These are phyloP conservation scores for Clonostachys sp. DNA, from an alignment of 2,329 filamentous ascomycete genomes.

Conservation along the genomic window DNA sequence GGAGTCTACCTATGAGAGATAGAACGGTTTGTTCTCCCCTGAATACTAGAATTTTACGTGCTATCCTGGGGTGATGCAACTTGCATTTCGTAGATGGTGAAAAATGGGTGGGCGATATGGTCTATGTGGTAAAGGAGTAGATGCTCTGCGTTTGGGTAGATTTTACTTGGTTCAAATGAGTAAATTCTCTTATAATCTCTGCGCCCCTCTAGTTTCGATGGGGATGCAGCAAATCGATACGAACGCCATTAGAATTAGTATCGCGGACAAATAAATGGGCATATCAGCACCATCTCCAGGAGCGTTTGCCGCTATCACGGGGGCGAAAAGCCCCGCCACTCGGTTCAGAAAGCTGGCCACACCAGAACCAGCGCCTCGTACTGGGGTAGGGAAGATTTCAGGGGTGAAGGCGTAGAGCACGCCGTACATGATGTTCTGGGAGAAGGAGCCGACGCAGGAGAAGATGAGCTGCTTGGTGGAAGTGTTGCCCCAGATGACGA, in stretches of 20 bases:
- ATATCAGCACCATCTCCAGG: conserved; percentile 52
- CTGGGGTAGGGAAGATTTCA: conserved; percentile 70
- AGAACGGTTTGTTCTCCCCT: not conserved
- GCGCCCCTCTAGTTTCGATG: conserved; percentile 57
- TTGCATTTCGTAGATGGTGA: not conserved
- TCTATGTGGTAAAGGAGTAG: not conserved
- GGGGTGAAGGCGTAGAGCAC: conserved; percentile 75
- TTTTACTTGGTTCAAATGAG: not conserved
- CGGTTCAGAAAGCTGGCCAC: conserved; percentile 70
- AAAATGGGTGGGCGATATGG: not conserved
- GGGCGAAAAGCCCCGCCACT: conserved; percentile 62
- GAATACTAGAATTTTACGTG: not conserved
- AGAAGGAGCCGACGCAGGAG: conserved; percentile 64
- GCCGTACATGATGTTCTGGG: conserved; percentile 74
- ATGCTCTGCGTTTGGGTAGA: not conserved
- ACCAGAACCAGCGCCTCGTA: conserved; percentile 67
- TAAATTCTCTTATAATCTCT: conserved; percentile 38
- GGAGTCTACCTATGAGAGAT: not conserved
- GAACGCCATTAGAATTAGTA: conserved; percentile 54
- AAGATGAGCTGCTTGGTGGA: conserved; percentile 58
- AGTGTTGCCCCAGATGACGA: conserved; percentile 53
- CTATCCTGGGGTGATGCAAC: not conserved
- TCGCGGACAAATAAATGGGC: conserved; percentile 53
- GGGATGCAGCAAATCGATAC: conserved; percentile 55
- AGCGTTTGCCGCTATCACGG: conserved; percentile 59